Conservation (phyloP, 2,329 filamentous ascomycete species). For the Aureobasidium uvarum region DNA sequence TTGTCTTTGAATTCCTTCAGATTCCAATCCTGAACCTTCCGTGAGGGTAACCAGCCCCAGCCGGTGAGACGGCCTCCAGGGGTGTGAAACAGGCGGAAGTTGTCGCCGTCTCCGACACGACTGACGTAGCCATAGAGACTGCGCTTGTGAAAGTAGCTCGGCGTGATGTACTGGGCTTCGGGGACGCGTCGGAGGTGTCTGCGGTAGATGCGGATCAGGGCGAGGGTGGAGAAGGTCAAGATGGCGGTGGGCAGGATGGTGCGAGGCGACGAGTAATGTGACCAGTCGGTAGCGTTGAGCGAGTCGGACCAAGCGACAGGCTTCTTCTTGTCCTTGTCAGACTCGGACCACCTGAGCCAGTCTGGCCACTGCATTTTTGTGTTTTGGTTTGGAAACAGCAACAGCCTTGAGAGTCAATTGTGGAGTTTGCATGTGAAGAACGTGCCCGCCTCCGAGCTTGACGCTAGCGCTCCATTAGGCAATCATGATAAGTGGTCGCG, state of each 20-base stretch:
- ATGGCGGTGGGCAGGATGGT: constrained; percentile 43
- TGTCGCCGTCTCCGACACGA: constrained; percentile 93
- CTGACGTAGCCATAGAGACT: constrained; percentile 84
- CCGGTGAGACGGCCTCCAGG: constrained; percentile 83
- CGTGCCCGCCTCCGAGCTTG: neutral
- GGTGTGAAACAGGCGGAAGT: constrained; percentile 91
- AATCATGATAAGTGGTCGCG: neutral
- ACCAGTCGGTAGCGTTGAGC: constrained; percentile 51
- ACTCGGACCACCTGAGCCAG: constrained; percentile 26
- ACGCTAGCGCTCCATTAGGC: constrained; percentile 5
- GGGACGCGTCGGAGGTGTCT: constrained; percentile 80
- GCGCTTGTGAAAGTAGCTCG: constrained; percentile 67
- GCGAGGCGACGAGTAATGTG: constrained; percentile 54
- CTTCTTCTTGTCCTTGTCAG: constrained; percentile 35
- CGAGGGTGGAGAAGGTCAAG: constrained; percentile 56
- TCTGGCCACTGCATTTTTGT: constrained; percentile 29
- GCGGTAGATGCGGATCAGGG: constrained; percentile 61
- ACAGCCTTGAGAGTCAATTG: neutral
- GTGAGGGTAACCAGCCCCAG: constrained; percentile 61
- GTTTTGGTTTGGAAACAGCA: constrained; percentile 8
- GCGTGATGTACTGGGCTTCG: constrained; percentile 69
- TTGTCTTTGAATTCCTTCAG: constrained; percentile 29
- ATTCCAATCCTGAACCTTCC: constrained; percentile 27
- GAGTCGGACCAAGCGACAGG: constrained; percentile 47
- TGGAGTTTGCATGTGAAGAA: constrained; percentile 21